Evolutionary conservation across 352 stramenopile genomes (phyloP).

Genomic region (Pythium aristosporum): DNA sequence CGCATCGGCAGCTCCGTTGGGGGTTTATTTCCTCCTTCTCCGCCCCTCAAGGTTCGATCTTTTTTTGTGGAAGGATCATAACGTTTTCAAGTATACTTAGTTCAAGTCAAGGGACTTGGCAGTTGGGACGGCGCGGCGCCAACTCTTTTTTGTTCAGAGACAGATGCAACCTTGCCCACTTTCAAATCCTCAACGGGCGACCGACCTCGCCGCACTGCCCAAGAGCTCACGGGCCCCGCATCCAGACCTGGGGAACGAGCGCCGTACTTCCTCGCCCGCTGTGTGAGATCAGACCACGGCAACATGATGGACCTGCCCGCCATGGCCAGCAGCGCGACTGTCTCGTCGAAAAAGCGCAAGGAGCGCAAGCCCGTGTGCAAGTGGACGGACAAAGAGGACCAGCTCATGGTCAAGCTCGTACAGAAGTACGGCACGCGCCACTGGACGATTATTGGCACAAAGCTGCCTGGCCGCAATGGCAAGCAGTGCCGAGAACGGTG

Average conservation of each 20-base stretch:
- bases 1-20: neutral
- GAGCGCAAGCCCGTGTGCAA: slow-evolving; percentile 83
- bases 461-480: slow-evolving; percentile 91
- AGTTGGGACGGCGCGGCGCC: slow-evolving; percentile 28
- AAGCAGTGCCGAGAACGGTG: slow-evolving; percentile 95
- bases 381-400: slow-evolving; percentile 89
- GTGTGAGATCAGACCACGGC: neutral
- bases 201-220: neutral
- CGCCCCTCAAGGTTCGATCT: slow-evolving; percentile 24
- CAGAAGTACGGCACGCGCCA: slow-evolving; percentile 93
- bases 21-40: slow-evolving; percentile 22
- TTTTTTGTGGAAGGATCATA: slow-evolving; percentile 40
- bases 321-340: neutral
- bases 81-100: slow-evolving; percentile 34
- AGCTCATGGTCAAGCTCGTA: slow-evolving; percentile 86
- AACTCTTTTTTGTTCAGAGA: slow-evolving; percentile 26
- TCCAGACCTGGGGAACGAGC: neutral
- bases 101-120: slow-evolving; percentile 31
- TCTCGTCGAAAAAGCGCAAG: slow-evolving; percentile 34
- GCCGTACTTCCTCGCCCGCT: neutral
- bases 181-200: slow-evolving; percentile 31
- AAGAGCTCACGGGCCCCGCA: too few species aligned
- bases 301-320: slow-evolving; percentile 18
- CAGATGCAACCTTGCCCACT: slow-evolving; percentile 16
- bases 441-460: slow-evolving; percentile 97